phyloP scores from a whole-genome alignment of 106 monocot species.

The Ottelia alismoides region DNA sequence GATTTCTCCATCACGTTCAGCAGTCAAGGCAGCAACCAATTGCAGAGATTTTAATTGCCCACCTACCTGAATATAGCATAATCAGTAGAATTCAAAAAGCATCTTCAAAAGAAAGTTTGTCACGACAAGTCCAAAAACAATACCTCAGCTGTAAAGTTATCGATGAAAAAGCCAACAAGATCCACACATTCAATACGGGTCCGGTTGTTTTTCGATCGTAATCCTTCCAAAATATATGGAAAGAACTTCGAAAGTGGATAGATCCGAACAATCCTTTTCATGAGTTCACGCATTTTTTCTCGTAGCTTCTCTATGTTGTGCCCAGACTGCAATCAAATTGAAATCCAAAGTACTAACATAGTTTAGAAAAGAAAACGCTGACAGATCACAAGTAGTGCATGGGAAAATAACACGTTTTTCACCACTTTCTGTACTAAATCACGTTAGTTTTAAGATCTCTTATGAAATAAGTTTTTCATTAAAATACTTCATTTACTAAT shows the following conservation, averaged over 20 bases:
- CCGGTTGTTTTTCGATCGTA: constrained; percentile 94
- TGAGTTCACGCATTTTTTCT: constrained; percentile 90
- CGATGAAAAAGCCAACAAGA: constrained; percentile 72
- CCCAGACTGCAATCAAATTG: constrained; percentile 93
- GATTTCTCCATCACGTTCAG: constrained; percentile 97
- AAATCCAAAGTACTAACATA: too few relatives aligned
- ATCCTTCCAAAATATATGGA: constrained; percentile 78
- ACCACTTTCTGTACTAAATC: too few relatives aligned
- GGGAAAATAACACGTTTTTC: too few relatives aligned
- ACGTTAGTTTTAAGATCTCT: too few relatives aligned
- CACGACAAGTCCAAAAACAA: not conserved
- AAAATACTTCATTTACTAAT: too few relatives aligned
- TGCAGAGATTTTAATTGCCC: constrained; percentile 90
- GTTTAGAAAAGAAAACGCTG: too few relatives aligned
- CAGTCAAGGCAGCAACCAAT: constrained; percentile 75
- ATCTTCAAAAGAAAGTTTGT: not conserved
- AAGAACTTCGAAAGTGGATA: constrained; percentile 78
- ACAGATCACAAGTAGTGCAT: too few relatives aligned
- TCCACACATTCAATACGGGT: constrained; percentile 96
- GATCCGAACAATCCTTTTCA: constrained; percentile 74
- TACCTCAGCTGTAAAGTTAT: constrained; percentile 83
- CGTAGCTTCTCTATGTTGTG: constrained; percentile 96
- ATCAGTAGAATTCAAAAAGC: not conserved
- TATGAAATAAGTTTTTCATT: too few relatives aligned
- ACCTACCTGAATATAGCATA: constrained; percentile 46